Evolutionary conservation across 306 rosid species (phyloP).

Genomic region (Prunus davidiana): DNA sequence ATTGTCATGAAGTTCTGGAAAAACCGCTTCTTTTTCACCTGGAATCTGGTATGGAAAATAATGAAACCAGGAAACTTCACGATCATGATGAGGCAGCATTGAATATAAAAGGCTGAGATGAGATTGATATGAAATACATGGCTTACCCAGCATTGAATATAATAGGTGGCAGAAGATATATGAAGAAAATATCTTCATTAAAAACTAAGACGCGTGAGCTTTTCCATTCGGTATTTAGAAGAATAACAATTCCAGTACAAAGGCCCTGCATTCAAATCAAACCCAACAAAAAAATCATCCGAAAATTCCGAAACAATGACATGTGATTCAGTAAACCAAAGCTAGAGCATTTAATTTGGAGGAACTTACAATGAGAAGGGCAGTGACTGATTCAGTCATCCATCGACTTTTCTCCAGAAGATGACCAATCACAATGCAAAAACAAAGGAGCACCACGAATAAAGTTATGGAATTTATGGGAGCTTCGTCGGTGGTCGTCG

Average conservation of each 20-base stretch:
- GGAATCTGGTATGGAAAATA: constrained; percentile 40
- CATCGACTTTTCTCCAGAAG: constrained; percentile 54
- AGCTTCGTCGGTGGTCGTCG: constrained; percentile 17
- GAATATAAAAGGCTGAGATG: background rate
- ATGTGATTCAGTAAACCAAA: no score
- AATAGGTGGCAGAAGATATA: constrained; percentile 71
- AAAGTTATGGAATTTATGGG: constrained; percentile 43
- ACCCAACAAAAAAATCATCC: constrained; percentile 12
- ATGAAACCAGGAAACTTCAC: constrained; percentile 3
- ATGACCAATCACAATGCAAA: constrained; percentile 56
- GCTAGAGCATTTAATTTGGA: background rate
- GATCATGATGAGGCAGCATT: no score
- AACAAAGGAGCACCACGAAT: constrained; percentile 53
- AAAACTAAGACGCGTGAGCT: constrained; percentile 53
- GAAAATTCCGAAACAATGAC: background rate
- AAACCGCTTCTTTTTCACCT: constrained; percentile 73
- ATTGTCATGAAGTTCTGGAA: constrained; percentile 57
- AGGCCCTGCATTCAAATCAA: constrained; percentile 46
- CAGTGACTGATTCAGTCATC: constrained; percentile 55
- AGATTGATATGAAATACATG: background rate
- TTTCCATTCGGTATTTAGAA: constrained; percentile 40
- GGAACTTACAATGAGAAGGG: constrained; percentile 56
- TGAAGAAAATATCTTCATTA: constrained; percentile 54
- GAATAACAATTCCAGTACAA: constrained; percentile 45
- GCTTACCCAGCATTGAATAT: constrained; percentile 79